Evolutionary conservation across 768 basidiomycete species (phyloP), one percentile per base, ranked within the genome.

Genomic region (Russula foetens): DNA sequence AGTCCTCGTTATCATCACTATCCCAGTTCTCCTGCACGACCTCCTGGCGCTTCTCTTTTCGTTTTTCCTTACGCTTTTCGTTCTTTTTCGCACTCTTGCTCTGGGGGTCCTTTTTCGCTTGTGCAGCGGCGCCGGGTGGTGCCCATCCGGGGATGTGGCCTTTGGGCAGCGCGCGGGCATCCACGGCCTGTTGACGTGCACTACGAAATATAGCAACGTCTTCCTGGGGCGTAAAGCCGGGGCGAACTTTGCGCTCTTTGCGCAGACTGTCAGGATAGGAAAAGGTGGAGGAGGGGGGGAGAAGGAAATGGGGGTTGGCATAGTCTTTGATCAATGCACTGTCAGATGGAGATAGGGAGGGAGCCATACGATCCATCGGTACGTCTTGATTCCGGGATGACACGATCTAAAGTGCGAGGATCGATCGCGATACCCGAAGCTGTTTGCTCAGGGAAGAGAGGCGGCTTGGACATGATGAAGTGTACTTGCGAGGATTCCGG

Each of bases 221-320:
- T 72, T 98, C 94, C 73, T 94, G 92, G 0, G 94, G 94, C 5
- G 92, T 96, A 74, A 88, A 98, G 0, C 94, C 94, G 3, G 92
- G 94, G 28, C 94, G 80, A 64, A 98, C 86, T 76, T 87, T 94
- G 58, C 88, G 76, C 73, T 94, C 82, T 74, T 94, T 96, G 63
- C 94, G 86, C 35, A 91, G 72, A 50, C 94, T 97, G 71, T 19
- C 43, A 8, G 52, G 58, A 29, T 47, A 21, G 53, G 41, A 46
- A 24, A n/a, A 12, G 45, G 11, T 71, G 19, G 45, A 14, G 43
- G 56, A 31, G 58, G 14, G n/a, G n/a, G n/a, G n/a, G n/a, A n/a
- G n/a, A n/a, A n/a, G n/a, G n/a, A n/a, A n/a, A n/a, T n/a, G n/a
- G n/a, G 47, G 12, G 19, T 17, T 19, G 17, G 21, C n/a, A n/a